Base-by-base conservation (phyloP, 2,329 filamentous ascomycete genomes). In the Colletotrichum magnum region DNA sequence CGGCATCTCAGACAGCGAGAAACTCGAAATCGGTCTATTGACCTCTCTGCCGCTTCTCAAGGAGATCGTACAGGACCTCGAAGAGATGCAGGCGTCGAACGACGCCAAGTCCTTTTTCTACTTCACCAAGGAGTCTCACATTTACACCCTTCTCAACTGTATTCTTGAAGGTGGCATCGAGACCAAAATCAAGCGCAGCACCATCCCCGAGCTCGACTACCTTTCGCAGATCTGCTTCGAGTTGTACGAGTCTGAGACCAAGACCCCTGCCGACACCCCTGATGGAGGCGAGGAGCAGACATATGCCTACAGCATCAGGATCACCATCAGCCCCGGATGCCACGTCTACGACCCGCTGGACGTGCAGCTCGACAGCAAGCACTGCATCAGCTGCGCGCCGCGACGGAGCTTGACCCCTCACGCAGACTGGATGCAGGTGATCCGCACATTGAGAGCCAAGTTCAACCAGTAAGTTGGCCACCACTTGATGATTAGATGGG, bases 91-190 rank as follows among this genome's bases (percentile, higher is more conserved):
- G 81, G 95, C 96, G 4, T 97, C 94, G 0, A 92, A 95, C 61
- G 93, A 97, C 73, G 94, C 95, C 52, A 98, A 98, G 78, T 95
- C 93, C 2, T 98, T 98, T 85, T 94, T 98, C 82, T 99, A 99
- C 83, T 99, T 99, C 81, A 99, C 96, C 72, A 99, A 99, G 81
- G 96, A 99, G 81, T 97, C 94, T 0, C 96, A 99, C 79, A 98
- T 99, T 72, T 99, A 99, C 83, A 99, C 96, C 5, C 88, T 99
- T 5, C 89, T 99, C 68, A 99, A 99, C 80, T 98, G 95, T 79
- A 98, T 99, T 74, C 88, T 99, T 28, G 96, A 99, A 79, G 96
- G 97, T 70, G 97, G 96, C 36, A 93, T 99, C 73, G 93, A 97
- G 77, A 98, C 95, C 26, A 99, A 99, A 84, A 98, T 99, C 77